Base-by-base conservation (phyloP, 495 filamentous ascomycete species). In the Neurospora sp. region DNA sequence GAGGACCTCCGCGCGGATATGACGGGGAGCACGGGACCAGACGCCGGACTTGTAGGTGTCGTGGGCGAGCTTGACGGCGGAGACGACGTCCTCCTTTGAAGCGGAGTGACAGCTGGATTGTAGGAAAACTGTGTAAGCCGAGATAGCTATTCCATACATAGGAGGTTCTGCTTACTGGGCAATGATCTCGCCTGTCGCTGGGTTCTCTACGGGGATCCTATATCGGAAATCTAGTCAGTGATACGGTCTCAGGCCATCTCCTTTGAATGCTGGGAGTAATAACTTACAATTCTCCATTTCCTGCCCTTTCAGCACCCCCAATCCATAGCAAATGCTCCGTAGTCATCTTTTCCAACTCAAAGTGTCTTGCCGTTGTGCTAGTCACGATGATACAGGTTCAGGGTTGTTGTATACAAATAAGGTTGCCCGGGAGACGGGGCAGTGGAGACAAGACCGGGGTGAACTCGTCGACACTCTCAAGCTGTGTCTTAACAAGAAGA, bases 11-110 rank as follows among this genome's bases (percentile, higher is more conserved):
- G 88, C 88, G 42, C 88, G 85, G 24, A 82, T 77, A 45, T 87
- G 85, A 24, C 84, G 82, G 69, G 87, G 84, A 8, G 86, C 85
- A 5, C 83, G 84, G 40, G 87, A 86, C 90, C 90, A 92, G n/a
- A 83, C 40, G 43, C 89, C 88, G 1, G 84, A 82, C 54, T 84
- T 81, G 82, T 88, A 91, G 39, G 77, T 72, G 19, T 36, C 71
- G 39, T 88, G 84, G 36, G 87, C 87, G 48, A 81, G 75, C 7
- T 74, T 40, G 62, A 91, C 78, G 10, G 86, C 83, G 1, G 77
- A 54, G 31, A 85, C 78, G 34, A 90, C 82, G 54, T 88, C 86
- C 28, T 83, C 78, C 5, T 77, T 43, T 0, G 86, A 85, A 21
- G 89, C 88, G 2, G 86, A 79, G 74, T 89, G 83, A 77, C 85